Base-by-base conservation (phyloP, 805 yeast species). In the Pichia cabralensis region DNA sequence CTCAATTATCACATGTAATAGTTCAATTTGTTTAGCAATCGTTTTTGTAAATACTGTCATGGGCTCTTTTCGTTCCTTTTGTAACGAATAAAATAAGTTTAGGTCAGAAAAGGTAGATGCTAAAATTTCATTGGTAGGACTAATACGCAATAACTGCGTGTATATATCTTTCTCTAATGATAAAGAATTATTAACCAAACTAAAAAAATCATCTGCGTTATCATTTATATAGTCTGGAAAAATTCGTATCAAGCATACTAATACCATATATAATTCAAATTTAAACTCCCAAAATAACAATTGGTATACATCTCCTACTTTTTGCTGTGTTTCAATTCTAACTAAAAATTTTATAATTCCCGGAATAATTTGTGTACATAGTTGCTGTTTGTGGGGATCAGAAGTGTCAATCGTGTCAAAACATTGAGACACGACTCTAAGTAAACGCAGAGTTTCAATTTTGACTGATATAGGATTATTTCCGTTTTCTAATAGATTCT, bases 401-500 rank as follows among this genome's bases (percentile, higher is more conserved):
- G 56, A 57, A 0, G 70, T 65, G 36, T 68, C 75, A 0, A 74
- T 68, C 39, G 67, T 62, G 38, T 68, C 67, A 34, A 80, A 61
- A 33, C 72, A 76, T 15, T 59, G 54, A 24, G 77, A 48, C 16
- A 80, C 69, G 3, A 72, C 61, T 31, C 66, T 65, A 46, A 79
- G 69, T 20, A 82, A 53, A 22, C 63, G 61, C 5, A 74, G 56
- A 2, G 76, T 71, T 16, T 65, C 62, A 3, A 67, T 51, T 45
- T 69, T 70, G 9, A 71, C 56, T 10, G 61, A 66, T 1, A 60
- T 32, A 7, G 31, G 26, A 33, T 44, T 35, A 12, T 30, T 5
- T 8, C 30, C 38, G 17, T 51, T 52, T 17, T 48, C 34, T 21
- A 75, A 49, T 20, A 76, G 48, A 28, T 52, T 50, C 26, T 65